phyloP scores from a whole-genome alignment of 139 green algal species.

The Nannochloris sp. region DNA sequence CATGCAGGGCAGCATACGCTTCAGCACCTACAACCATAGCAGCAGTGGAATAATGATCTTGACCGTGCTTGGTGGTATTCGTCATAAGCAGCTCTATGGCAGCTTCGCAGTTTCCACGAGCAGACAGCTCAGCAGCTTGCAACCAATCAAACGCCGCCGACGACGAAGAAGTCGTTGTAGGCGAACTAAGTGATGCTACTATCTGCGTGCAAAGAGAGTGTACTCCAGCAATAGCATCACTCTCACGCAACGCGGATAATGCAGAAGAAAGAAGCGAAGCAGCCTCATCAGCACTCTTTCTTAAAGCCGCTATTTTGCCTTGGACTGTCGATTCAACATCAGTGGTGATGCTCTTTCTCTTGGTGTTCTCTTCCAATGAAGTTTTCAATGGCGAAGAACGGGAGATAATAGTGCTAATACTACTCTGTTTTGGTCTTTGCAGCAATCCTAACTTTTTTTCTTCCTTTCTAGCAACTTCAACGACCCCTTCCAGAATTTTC shows the following conservation, averaged over 20 bases:
- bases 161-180: background rate
- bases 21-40: too few species aligned
- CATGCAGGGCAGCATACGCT: slow-evolving; percentile 44
- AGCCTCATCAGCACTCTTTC: background rate
- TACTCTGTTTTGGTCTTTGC: background rate
- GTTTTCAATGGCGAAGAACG: background rate
- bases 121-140: slow-evolving; percentile 26
- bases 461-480: background rate
- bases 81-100: too few species aligned
- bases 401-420: background rate
- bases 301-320: background rate
- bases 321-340: too few species aligned
- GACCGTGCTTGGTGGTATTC: too few species aligned
- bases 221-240: background rate
- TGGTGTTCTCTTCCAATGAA: background rate
- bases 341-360: too few species aligned
- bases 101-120: too few species aligned
- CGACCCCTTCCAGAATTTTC: background rate
- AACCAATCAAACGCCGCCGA: slow-evolving; percentile 33
- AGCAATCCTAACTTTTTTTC: background rate
- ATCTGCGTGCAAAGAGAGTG: background rate
- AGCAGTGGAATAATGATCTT: too few species aligned
- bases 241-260: background rate
- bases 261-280: background rate
- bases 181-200: background rate